Conservation (phyloP, 1,284 basidiomycete genomes). For the Megacollybia platyphylla region DNA sequence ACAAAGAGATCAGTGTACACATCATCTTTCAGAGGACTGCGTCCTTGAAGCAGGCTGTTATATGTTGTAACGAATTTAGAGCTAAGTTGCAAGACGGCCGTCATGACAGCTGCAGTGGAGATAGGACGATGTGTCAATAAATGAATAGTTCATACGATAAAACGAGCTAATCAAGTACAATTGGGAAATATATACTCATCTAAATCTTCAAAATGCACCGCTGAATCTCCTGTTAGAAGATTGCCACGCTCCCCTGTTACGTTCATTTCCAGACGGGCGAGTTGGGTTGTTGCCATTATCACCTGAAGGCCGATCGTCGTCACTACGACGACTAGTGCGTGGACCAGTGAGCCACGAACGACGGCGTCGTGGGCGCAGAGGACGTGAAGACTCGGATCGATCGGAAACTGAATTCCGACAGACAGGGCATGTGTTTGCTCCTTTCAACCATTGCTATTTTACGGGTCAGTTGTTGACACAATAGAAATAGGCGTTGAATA, state of each 20-base stretch:
- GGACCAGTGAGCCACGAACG: too few species aligned
- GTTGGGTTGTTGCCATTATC: too few species aligned
- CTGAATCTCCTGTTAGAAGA: too few species aligned
- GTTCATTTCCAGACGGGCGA: too few species aligned
- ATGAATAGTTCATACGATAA: background rate
- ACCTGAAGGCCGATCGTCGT: too few species aligned
- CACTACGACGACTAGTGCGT: too few species aligned
- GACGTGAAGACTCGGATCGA: too few species aligned
- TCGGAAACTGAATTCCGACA: slow-evolving; percentile 36
- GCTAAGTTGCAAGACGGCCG: background rate
- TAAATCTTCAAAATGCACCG: too few species aligned
- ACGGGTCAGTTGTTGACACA: slow-evolving; percentile 1
- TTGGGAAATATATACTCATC: too few species aligned
- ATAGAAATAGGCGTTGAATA: slow-evolving; percentile 16
- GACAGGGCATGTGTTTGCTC: slow-evolving; percentile 55
- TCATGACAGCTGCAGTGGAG: background rate
- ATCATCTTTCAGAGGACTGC: slow-evolving; percentile 20
- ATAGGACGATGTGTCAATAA: background rate
- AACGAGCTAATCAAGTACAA: background rate
- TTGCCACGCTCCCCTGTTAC: too few species aligned
- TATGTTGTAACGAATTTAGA: slow-evolving; percentile 30
- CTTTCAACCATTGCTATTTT: slow-evolving; percentile 50
- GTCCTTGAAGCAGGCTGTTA: slow-evolving; percentile 28
- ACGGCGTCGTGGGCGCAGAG: too few species aligned
- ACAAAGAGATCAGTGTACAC: slow-evolving; percentile 33